phyloP scores from a whole-genome alignment of 257 asterid species.

The Jaltomata sinuosa region DNA sequence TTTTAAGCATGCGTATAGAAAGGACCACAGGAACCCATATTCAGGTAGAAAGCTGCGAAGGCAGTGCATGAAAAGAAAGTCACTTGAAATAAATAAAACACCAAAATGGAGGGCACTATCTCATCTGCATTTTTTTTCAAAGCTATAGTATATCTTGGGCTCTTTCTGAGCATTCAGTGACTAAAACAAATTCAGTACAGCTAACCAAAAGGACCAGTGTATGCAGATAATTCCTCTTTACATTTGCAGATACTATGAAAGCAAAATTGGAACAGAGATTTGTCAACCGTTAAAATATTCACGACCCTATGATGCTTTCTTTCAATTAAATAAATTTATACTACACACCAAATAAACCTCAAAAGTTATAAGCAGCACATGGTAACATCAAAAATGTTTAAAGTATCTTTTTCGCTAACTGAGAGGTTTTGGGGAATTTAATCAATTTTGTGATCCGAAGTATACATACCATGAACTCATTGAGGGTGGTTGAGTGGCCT shows the following conservation, averaged over 20 bases:
- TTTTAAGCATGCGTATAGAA: background rate
- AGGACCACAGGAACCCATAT: background rate
- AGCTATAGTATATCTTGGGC: background rate
- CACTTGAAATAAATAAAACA: background rate
- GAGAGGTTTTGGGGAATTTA: no score
- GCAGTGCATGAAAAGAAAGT: background rate
- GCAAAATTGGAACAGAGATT: slow-evolving; percentile 27
- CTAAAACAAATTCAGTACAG: slow-evolving; percentile 27
- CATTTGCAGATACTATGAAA: slow-evolving; percentile 31
- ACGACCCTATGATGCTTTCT: no score
- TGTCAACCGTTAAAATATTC: slow-evolving; percentile 19
- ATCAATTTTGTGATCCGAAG: no score
- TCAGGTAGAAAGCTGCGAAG: background rate
- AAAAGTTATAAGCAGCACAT: no score
- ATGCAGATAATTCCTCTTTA: slow-evolving; percentile 27
- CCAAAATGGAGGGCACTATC: background rate
- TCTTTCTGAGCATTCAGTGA: background rate
- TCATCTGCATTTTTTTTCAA: background rate
- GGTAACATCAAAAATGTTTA: no score
- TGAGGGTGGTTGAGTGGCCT: no score
- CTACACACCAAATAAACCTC: no score
- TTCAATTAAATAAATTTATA: no score
- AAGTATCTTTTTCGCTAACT: no score
- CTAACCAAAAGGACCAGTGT: slow-evolving; percentile 16
- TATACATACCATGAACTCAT: no score